Conservation (phyloP, 2,329 filamentous ascomycete genomes). For the Lachnellula cervina region DNA sequence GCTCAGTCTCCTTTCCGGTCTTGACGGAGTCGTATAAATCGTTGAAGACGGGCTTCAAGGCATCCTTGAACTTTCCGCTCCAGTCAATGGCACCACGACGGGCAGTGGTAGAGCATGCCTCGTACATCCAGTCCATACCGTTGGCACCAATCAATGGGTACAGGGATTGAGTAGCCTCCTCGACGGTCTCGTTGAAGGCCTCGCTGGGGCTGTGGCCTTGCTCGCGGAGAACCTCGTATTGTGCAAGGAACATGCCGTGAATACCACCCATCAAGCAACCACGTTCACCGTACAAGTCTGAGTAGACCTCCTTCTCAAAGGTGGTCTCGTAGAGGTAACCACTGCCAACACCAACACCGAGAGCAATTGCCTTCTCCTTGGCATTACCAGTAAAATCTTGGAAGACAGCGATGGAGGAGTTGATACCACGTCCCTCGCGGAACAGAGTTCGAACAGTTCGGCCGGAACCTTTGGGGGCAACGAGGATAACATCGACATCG, state of each 20-base stretch:
- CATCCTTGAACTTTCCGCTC: slow-evolving; percentile 95
- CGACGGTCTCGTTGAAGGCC: slow-evolving; percentile 99
- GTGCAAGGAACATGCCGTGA: slow-evolving; percentile 99
- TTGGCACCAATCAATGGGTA: slow-evolving; percentile 97
- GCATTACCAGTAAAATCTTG: slow-evolving; percentile 98
- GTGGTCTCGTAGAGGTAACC: slow-evolving; percentile 99
- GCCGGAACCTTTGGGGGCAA: slow-evolving; percentile 97
- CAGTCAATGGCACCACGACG: slow-evolving; percentile 98
- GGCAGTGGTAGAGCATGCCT: slow-evolving; percentile 97
- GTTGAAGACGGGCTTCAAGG: slow-evolving; percentile 98
- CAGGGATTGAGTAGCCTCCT: slow-evolving; percentile 96
- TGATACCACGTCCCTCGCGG: slow-evolving; percentile 99
- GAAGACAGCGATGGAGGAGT: slow-evolving; percentile 97
- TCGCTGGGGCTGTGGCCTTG: slow-evolving; percentile 95
- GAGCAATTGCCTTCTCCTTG: slow-evolving; percentile 93
- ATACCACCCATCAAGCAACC: slow-evolving; percentile 99
- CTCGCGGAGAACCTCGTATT: slow-evolving; percentile 99
- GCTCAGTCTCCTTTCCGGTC: slow-evolving; percentile 89
- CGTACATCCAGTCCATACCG: slow-evolving; percentile 99
- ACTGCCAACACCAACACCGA: slow-evolving; percentile 93
- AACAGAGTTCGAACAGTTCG: slow-evolving; percentile 98
- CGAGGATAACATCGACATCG: slow-evolving; percentile 98
- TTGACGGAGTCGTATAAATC: slow-evolving; percentile 90
- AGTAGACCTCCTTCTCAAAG: slow-evolving; percentile 99
- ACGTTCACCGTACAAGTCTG: slow-evolving; percentile 98